These are phyloP conservation scores for Didymella segeticola DNA, from an alignment of 2,329 filamentous ascomycete genomes.

Conservation along the genomic window DNA sequence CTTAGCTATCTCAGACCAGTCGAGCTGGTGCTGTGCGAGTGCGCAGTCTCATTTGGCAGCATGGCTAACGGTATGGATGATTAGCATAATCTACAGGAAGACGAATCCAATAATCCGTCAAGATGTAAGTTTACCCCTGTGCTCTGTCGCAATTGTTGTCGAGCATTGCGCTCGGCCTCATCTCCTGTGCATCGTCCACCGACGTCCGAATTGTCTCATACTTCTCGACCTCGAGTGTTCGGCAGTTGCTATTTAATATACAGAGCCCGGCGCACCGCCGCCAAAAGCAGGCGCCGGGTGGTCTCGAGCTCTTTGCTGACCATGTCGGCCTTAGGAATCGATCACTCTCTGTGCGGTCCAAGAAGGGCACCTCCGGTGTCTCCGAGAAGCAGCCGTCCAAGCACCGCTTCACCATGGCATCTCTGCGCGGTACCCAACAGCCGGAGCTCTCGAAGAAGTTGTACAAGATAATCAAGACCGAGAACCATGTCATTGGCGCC, in stretches of 20 bases:
- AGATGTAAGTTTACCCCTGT: conserved; percentile 6
- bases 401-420: conserved; percentile 83
- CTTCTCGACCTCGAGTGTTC: background rate
- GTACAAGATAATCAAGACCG: conserved; percentile 91
- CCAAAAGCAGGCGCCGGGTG: background rate
- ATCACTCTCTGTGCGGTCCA: conserved; percentile 75
- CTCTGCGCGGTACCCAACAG: conserved; percentile 82
- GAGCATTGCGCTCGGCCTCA: background rate
- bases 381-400: conserved; percentile 56
- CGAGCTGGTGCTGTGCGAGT: conserved; percentile 20
- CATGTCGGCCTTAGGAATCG: conserved; percentile 65
- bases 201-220: background rate
- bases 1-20: background rate
- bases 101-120: background rate
- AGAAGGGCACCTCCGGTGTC: conserved; percentile 57
- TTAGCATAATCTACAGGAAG: conserved; percentile 17
- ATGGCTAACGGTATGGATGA: conserved; percentile 35
- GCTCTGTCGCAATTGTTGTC: background rate
- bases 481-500: conserved; percentile 85
- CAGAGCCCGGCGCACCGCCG: background rate
- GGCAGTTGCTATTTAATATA: background rate
- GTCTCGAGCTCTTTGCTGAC: conserved; percentile 39
- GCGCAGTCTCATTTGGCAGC: conserved; percentile 10
- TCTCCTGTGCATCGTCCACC: background rate
- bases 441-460: conserved; percentile 89